phyloP scores from a whole-genome alignment of 768 basidiomycete species.

The Agrocybe praecox region DNA sequence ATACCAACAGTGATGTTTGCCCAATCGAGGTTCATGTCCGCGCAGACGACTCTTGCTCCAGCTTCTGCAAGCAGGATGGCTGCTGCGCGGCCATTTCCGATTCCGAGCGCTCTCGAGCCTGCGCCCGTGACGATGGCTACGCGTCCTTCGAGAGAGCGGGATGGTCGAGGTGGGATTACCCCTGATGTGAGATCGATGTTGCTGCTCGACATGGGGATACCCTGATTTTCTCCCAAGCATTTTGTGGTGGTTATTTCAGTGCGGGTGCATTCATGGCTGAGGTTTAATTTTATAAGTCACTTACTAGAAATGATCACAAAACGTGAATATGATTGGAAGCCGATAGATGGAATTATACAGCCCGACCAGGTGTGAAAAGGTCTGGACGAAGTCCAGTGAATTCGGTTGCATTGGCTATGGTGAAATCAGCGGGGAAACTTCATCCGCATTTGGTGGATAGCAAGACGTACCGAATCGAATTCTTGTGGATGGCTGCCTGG shows the following conservation, averaged over 20 bases:
- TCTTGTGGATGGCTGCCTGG: too few relatives aligned
- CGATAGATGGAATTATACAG: too few relatives aligned
- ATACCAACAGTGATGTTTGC: slow-evolving; percentile 39
- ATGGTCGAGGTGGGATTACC: slow-evolving; percentile 26
- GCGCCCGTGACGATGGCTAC: slow-evolving; percentile 47
- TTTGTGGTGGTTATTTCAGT: neutral
- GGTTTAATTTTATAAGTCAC: too few relatives aligned
- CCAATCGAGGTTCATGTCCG: slow-evolving; percentile 37
- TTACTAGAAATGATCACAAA: too few relatives aligned
- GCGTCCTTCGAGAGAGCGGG: slow-evolving; percentile 29
- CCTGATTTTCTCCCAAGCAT: neutral
- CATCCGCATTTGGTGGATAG: too few relatives aligned
- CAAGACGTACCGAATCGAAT: too few relatives aligned
- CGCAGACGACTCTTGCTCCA: slow-evolving; percentile 37
- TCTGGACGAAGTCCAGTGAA: too few relatives aligned
- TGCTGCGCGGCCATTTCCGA: slow-evolving; percentile 45
- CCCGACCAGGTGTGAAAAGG: too few relatives aligned
- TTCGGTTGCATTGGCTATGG: too few relatives aligned
- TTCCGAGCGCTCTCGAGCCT: slow-evolving; percentile 38
- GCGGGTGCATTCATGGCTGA: too few relatives aligned
- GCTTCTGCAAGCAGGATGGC: slow-evolving; percentile 44
- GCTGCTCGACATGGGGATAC: neutral
- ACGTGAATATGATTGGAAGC: too few relatives aligned
- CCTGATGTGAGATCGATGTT: neutral
- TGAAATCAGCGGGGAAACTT: too few relatives aligned